phyloP scores from a whole-genome alignment of 176 grass and related monocot species.

The Oropetium thomaeum region DNA sequence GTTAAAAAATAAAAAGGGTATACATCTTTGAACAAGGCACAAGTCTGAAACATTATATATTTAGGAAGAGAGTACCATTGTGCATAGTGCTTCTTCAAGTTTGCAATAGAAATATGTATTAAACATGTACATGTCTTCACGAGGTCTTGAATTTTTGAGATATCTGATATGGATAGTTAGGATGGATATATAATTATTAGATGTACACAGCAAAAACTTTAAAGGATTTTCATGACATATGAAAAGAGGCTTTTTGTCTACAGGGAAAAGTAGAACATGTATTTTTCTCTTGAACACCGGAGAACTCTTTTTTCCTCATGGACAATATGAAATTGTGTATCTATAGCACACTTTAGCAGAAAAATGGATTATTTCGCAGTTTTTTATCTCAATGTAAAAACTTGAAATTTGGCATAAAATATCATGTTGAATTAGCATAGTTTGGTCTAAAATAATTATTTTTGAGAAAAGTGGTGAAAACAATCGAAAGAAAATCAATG shows the following conservation, averaged over 20 bases:
- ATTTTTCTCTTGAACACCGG: too few relatives aligned
- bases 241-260: neutral
- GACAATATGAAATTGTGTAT: too few relatives aligned
- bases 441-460: too few relatives aligned
- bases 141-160: constrained; percentile 44
- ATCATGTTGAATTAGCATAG: too few relatives aligned
- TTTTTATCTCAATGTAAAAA: too few relatives aligned
- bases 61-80: constrained; percentile 16
- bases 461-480: too few relatives aligned
- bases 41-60: neutral
- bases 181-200: constrained; percentile 21
- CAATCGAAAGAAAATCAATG: too few relatives aligned
- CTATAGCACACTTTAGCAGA: too few relatives aligned
- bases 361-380: too few relatives aligned
- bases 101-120: constrained; percentile 76
- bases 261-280: too few relatives aligned
- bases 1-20: neutral
- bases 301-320: too few relatives aligned
- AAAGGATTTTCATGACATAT: constrained; percentile 11
- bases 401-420: too few relatives aligned
- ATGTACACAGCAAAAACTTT: neutral
- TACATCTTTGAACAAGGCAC: neutral
- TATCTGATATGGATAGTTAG: constrained; percentile 54
- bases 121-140: constrained; percentile 52
- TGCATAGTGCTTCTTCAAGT: constrained; percentile 56